A percentile compares a stretch with the other conserved stretches of the same genome.
These are phyloP conservation scores for Aquanectria penicillioides DNA, from an alignment of 2,329 filamentous ascomycete genomes.

Conservation along the genomic window DNA sequence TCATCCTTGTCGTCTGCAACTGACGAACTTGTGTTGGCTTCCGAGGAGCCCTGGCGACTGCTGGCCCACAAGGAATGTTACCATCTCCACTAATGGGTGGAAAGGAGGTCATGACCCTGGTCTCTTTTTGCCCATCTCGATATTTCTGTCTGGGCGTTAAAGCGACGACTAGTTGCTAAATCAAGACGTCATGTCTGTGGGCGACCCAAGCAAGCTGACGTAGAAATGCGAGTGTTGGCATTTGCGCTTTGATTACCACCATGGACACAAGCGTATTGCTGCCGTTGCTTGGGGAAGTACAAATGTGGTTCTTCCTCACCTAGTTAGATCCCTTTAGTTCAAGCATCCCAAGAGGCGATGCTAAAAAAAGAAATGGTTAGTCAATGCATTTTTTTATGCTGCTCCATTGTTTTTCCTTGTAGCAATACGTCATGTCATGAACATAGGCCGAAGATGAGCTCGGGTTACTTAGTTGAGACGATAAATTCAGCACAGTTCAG, in stretches of 20 bases:
- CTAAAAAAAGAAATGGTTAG: not conserved
- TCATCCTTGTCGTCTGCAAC: too few species aligned
- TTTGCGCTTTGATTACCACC: conserved; percentile 15
- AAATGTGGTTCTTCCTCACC: too few species aligned
- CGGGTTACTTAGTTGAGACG: too few species aligned
- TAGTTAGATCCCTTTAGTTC: too few species aligned
- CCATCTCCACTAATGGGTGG: not conserved
- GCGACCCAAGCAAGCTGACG: not conserved
- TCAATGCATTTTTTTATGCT: not conserved
- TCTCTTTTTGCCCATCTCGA: not conserved
- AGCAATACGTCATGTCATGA: too few species aligned
- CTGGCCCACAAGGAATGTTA: not conserved
- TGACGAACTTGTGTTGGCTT: too few species aligned
- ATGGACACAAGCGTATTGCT: too few species aligned
- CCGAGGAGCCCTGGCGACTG: not conserved
- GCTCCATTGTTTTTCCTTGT: conserved; percentile 4
- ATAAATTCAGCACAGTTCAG: too few species aligned
- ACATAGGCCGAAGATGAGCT: too few species aligned
- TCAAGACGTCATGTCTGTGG: conserved; percentile 8
- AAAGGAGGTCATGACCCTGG: conserved; percentile 11
- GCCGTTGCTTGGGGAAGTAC: too few species aligned
- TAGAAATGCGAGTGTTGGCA: conserved; percentile 5
- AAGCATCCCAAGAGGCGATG: not conserved
- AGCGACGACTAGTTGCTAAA: not conserved
- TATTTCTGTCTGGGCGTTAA: not conserved